A percentile compares a stretch with the other conserved stretches of the same genome.
Evolutionary conservation across 2,329 filamentous ascomycete genomes (phyloP).

Genomic region (Pseudopyricularia javanii): DNA sequence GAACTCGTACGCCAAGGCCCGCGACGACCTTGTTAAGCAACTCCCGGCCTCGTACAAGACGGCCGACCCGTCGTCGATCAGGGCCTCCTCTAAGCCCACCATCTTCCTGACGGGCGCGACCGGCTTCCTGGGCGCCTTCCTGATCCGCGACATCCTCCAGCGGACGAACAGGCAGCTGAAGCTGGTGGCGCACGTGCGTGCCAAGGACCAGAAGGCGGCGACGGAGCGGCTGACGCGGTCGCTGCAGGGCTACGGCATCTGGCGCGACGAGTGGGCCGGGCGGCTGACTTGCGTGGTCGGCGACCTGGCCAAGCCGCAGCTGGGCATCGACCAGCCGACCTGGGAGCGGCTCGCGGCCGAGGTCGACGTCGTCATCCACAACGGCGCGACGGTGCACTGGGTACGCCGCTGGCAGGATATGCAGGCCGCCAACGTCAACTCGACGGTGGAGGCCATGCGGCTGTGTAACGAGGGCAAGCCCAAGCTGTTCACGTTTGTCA

Average conservation of each 20-base stretch:
- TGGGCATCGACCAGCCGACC: slow-evolving; percentile 54
- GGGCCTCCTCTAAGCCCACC: slow-evolving; percentile 28
- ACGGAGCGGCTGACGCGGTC: slow-evolving; percentile 54
- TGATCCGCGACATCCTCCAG: slow-evolving; percentile 63
- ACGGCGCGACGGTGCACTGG: slow-evolving; percentile 76
- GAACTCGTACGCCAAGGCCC: slow-evolving; percentile 32
- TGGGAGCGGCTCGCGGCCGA: slow-evolving; percentile 56
- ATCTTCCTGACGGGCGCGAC: slow-evolving; percentile 83
- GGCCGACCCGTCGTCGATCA: slow-evolving; percentile 13
- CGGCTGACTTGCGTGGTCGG: slow-evolving; percentile 60
- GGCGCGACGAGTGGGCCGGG: slow-evolving; percentile 55
- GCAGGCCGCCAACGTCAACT: slow-evolving; percentile 64
- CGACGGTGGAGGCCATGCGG: slow-evolving; percentile 62
- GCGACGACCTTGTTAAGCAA: slow-evolving; percentile 35
- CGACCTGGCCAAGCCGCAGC: slow-evolving; percentile 57
- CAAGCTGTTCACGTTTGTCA: slow-evolving; percentile 73
- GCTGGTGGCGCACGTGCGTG: slow-evolving; percentile 66
- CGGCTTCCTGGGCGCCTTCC: slow-evolving; percentile 75
- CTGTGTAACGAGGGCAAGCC: slow-evolving; percentile 67
- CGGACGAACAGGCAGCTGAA: slow-evolving; percentile 40
- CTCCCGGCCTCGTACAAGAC: slow-evolving; percentile 26
- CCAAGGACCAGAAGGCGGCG: slow-evolving; percentile 46
- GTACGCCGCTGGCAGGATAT: slow-evolving; percentile 65
- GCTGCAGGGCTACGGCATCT: slow-evolving; percentile 67
- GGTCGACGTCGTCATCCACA: slow-evolving; percentile 68